These are phyloP conservation scores for Choricystis sp. DNA, from an alignment of 139 green algal species.

Conservation along the genomic window DNA sequence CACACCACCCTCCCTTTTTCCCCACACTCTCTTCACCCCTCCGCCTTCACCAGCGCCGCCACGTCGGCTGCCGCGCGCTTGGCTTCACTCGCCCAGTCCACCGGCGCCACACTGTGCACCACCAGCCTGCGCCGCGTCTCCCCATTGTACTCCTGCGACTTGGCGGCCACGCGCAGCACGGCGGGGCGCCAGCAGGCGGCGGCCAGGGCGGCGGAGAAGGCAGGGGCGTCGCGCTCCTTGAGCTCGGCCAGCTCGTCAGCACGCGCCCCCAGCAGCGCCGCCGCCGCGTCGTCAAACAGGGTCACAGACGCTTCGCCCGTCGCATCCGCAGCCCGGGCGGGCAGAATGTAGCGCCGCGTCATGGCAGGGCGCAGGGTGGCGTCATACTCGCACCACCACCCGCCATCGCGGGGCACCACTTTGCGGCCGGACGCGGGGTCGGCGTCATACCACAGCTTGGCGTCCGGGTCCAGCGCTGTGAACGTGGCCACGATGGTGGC, in stretches of 20 bases:
- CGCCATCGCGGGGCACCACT: not conserved
- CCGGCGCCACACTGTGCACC: constrained; percentile 18
- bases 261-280: constrained; percentile 20
- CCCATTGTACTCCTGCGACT: constrained; percentile 45
- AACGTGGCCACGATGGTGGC: constrained; percentile 12
- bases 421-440: not conserved
- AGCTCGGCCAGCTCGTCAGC: constrained; percentile 33
- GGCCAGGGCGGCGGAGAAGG: constrained; percentile 1
- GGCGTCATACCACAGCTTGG: not conserved
- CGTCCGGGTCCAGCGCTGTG: not conserved
- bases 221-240: not conserved
- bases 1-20: too few species aligned
- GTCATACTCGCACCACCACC: constrained; percentile 49
- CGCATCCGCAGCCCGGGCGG: constrained; percentile 23
- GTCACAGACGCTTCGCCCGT: constrained; percentile 25
- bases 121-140: constrained; percentile 39
- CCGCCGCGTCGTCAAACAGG: constrained; percentile 44
- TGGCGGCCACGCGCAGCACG: not conserved
- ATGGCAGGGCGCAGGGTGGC: constrained; percentile 12
- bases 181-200: not conserved
- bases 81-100: constrained; percentile 34
- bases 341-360: constrained; percentile 46
- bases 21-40: not conserved
- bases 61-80: constrained; percentile 1
- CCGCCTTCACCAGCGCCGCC: too few species aligned